Base-by-base conservation (phyloP, 1,284 basidiomycete genomes). In the Pisolithus thermaeus region DNA sequence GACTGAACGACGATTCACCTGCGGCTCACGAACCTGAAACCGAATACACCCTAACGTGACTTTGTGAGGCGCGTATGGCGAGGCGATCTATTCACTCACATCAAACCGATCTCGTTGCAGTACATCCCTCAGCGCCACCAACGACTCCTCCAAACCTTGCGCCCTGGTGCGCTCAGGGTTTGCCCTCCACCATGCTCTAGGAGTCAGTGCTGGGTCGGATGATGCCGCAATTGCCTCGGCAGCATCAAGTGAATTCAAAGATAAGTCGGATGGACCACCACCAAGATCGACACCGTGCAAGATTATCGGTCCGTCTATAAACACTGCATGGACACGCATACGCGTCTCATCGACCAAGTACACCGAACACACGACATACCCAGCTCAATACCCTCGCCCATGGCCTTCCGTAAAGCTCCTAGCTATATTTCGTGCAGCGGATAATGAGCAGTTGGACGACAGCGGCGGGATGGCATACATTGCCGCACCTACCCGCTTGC, bases 141-240 rank as follows among this genome's bases (percentile, higher is more conserved):
- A 59, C 3, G 76, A 69, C 3, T 87, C 84, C 42, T 84, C 81
- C 35, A 92, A 69, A 7, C 84, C 88, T 55, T 63, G 60, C 30
- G 77, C 74, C 50, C 73, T 67, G 22, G 76, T 79, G 50, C 75
- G 72, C 9, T 82, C 79, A 3, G 70, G 62, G 32, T 76, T 75
- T 4, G 69, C 67, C 52, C 73, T 80, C 83, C 84, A 94, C 93
- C 93, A 95, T 1, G 79, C 91, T 54, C 92, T 77, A 9, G 90
- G 84, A 1, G 76, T 81, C 32, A 84, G 74, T 30, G 83, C 74
- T 3, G 84, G 81, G 59, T 87, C 80, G 14, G 73, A 72, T 14
- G 64, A 58, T 23, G 77, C 72, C 11, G 73, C 64, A 0, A 74
- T 66, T 1, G 77, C 74, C 55, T 81, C 86, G 25, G 75, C 69